Evolutionary conservation across 768 basidiomycete genomes (phyloP).

Genomic region (Leccinum arenicola): DNA sequence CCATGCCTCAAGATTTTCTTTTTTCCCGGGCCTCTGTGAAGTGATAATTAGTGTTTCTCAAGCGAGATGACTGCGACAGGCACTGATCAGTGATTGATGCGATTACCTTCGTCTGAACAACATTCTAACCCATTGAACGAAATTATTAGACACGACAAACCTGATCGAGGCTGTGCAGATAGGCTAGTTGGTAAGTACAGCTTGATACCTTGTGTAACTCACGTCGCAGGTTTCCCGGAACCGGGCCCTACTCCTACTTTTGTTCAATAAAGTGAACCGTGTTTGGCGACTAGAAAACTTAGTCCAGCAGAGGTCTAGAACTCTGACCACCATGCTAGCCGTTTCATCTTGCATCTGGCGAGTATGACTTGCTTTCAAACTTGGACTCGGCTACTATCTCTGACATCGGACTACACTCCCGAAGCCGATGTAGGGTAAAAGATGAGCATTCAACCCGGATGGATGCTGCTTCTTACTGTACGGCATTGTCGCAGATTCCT

Average conservation of each 20-base stretch:
- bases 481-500: neutral
- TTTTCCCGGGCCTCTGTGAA: slow-evolving; percentile 48
- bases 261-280: neutral
- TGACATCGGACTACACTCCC: neutral
- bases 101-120: slow-evolving; percentile 11
- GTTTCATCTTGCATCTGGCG: neutral
- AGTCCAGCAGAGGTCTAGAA: neutral
- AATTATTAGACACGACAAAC: slow-evolving; percentile 16
- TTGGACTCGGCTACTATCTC: neutral
- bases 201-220: no score
- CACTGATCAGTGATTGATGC: slow-evolving; percentile 15
- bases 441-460: neutral
- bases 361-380: neutral
- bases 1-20: slow-evolving; percentile 25
- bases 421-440: neutral
- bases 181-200: slow-evolving; percentile 18
- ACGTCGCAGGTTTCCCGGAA: neutral
- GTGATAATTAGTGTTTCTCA: slow-evolving; percentile 5
- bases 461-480: neutral
- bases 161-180: slow-evolving; percentile 14
- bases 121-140: neutral
- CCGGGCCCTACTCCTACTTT: neutral
- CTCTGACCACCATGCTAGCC: neutral
- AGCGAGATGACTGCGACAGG: slow-evolving; percentile 22
- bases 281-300: neutral